A percentile compares a stretch with the other conserved stretches of the same genome.
These are phyloP conservation scores for Sarocladium oryzae DNA, from an alignment of 2,329 filamentous ascomycete species.

Conservation along the genomic window DNA sequence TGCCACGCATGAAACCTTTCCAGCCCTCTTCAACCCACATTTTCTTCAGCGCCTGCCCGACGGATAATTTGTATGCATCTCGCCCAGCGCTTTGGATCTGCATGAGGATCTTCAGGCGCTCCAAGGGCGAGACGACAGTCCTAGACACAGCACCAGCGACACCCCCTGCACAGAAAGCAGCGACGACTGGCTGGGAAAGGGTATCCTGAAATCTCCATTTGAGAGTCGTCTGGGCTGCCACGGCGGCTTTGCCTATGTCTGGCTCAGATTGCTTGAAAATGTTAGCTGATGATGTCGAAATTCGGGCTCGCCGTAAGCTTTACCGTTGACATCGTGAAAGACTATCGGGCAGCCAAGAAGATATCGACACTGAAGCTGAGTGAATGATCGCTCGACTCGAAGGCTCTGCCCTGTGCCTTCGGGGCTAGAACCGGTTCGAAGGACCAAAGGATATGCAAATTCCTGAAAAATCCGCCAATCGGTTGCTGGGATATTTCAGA, in stretches of 20 bases:
- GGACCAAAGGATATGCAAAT: too few species aligned
- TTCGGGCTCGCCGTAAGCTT: neutral
- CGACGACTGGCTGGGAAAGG: constrained; percentile 76
- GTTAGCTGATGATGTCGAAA: neutral
- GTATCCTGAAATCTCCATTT: constrained; percentile 34
- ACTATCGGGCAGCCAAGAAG: too few species aligned
- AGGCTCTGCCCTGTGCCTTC: too few species aligned
- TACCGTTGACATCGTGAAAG: constrained; percentile 11
- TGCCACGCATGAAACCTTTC: constrained; percentile 95
- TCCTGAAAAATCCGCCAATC: too few species aligned
- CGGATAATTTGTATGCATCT: constrained; percentile 88
- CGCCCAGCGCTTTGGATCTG: constrained; percentile 88
- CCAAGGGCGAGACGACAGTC: constrained; percentile 92
- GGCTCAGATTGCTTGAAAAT: constrained; percentile 7
- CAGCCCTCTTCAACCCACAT: constrained; percentile 98
- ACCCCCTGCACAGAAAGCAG: constrained; percentile 90
- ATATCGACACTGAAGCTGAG: too few species aligned
- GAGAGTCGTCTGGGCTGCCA: neutral
- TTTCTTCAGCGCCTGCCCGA: constrained; percentile 80
- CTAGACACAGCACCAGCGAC: constrained; percentile 94
- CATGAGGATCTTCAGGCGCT: constrained; percentile 95
- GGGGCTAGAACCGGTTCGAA: too few species aligned
- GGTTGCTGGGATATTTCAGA: too few species aligned
- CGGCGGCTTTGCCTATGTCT: constrained; percentile 9
- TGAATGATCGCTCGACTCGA: too few species aligned